Conservation (phyloP, 2,329 filamentous ascomycete species). For the Aspergillus ustus region DNA sequence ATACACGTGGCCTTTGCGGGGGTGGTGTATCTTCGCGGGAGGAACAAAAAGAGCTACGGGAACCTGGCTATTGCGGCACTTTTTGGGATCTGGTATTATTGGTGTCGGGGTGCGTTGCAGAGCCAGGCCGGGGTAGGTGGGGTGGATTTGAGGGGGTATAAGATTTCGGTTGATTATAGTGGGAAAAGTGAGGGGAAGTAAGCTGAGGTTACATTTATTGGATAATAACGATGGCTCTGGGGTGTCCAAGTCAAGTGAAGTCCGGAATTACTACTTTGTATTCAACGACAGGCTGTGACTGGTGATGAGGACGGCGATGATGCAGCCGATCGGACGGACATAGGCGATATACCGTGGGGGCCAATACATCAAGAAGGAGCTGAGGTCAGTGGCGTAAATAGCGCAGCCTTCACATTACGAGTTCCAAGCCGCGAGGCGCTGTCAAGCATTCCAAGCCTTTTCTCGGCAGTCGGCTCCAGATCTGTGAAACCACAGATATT, state of each 20-base stretch:
- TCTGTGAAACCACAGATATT: not conserved
- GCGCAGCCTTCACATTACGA: not conserved
- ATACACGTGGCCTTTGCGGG: not conserved
- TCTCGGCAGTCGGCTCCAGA: not conserved
- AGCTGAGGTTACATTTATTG: too few species aligned
- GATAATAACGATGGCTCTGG: too few species aligned
- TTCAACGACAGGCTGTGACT: too few species aligned
- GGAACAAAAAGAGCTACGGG: not conserved
- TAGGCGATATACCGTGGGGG: not conserved
- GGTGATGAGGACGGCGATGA: too few species aligned
- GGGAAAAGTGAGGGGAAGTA: too few species aligned
- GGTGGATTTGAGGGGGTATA: not conserved
- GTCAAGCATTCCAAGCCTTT: slow-evolving; percentile 10
- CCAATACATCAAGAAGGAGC: too few species aligned
- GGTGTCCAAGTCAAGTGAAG: too few species aligned
- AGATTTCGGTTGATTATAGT: not conserved
- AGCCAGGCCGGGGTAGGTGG: too few species aligned
- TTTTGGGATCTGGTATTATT: not conserved
- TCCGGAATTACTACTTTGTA: too few species aligned
- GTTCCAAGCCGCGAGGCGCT: slow-evolving; percentile 8
- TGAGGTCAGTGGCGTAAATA: not conserved
- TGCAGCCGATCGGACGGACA: too few species aligned
- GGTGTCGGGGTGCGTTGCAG: not conserved
- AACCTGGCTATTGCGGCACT: not conserved
- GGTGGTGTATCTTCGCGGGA: not conserved